Conservation (phyloP, 2,329 filamentous ascomycete genomes). For the Teratosphaeria nubilosa region DNA sequence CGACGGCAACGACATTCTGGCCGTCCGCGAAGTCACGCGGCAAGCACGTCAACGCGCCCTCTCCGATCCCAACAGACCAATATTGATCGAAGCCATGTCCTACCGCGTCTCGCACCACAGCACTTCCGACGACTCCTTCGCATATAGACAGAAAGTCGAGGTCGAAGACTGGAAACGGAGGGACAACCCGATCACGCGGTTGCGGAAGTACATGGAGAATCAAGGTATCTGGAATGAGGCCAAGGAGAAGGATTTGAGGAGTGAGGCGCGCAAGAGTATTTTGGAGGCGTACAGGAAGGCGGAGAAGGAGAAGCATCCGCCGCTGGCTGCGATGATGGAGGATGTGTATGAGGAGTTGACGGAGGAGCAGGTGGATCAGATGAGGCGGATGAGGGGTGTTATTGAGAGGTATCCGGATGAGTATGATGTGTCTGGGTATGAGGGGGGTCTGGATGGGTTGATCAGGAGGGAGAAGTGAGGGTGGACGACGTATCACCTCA, state of each 20-base stretch:
- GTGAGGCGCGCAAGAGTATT: constrained; percentile 60
- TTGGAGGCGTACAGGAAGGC: constrained; percentile 75
- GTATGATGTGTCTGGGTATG: constrained; percentile 71
- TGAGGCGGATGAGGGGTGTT: constrained; percentile 62
- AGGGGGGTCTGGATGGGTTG: constrained; percentile 61
- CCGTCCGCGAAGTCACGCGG: constrained; percentile 69
- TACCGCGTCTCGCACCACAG: constrained; percentile 98
- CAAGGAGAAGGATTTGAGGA: constrained; percentile 63
- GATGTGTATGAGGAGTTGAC: constrained; percentile 86
- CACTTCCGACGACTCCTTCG: constrained; percentile 93
- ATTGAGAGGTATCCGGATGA: constrained; percentile 81
- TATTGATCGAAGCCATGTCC: constrained; percentile 91
- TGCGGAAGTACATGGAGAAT: constrained; percentile 85
- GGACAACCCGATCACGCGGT: constrained; percentile 76
- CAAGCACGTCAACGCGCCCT: constrained; percentile 70
- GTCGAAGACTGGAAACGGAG: constrained; percentile 89
- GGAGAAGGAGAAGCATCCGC: constrained; percentile 70
- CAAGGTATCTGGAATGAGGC: constrained; percentile 75
- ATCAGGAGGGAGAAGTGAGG: constrained; percentile 10
- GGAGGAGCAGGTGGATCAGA: constrained; percentile 66
- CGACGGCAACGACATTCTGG: constrained; percentile 91
- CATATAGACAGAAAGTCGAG: constrained; percentile 84
- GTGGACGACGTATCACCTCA: too few species aligned
- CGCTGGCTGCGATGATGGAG: constrained; percentile 63
- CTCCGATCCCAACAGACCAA: constrained; percentile 65